phyloP scores from a whole-genome alignment of 257 asterid genomes.

The Solanum paucissectum region DNA sequence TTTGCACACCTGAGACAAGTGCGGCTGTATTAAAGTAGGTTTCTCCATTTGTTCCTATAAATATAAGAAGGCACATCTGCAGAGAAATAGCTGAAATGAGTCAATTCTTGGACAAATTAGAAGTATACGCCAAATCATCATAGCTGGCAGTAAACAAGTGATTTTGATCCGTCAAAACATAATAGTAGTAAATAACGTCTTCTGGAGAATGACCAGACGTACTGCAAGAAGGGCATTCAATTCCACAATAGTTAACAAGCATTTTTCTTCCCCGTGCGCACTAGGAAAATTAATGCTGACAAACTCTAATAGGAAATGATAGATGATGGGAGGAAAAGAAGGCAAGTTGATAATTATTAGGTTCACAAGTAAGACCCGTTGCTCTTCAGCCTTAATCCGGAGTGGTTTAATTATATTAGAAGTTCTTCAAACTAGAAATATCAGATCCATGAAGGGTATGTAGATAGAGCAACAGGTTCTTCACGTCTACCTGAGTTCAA shows the following conservation, averaged over 20 bases:
- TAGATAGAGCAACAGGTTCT: background rate
- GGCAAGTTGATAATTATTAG: background rate
- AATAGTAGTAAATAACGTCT: background rate
- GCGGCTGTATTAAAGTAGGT: slow-evolving; percentile 47
- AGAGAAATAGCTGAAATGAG: background rate
- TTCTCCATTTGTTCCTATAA: slow-evolving; percentile 49
- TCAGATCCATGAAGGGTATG: background rate
- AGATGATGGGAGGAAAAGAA: background rate
- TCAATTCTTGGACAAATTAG: background rate
- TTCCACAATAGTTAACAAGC: background rate
- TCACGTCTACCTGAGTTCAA: background rate
- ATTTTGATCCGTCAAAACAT: background rate
- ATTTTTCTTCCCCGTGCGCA: background rate
- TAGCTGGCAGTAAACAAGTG: background rate
- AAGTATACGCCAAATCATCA: background rate
- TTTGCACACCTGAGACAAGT: slow-evolving; percentile 45
- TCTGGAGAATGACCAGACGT: background rate
- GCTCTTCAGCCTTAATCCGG: background rate
- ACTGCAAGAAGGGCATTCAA: background rate
- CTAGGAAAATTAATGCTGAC: background rate
- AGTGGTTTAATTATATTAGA: background rate
- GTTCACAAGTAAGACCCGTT: background rate
- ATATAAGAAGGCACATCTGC: slow-evolving; percentile 48
- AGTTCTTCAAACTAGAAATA: background rate
- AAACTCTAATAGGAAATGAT: background rate